Evolutionary conservation across 306 rosid species (phyloP).

Genomic region (Sechiopsis laciniata): DNA sequence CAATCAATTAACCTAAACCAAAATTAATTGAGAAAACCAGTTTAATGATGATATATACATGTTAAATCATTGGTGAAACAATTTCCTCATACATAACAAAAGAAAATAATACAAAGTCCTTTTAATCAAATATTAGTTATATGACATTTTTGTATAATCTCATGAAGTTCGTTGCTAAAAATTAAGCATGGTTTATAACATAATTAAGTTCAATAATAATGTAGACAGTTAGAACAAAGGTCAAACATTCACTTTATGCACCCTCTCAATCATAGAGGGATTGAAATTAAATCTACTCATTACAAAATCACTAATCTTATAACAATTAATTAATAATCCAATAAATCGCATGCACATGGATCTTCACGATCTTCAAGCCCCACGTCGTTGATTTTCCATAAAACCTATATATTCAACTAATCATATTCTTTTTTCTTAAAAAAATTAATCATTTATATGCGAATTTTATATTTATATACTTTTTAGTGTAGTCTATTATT

Average conservation of each 20-base stretch:
- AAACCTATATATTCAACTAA: conserved; percentile 33
- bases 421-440: conserved; percentile 12
- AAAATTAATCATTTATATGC: neutral
- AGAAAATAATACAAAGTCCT: neutral
- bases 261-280: no score
- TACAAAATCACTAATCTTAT: neutral
- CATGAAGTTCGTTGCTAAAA: no score
- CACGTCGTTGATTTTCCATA: conserved; percentile 35
- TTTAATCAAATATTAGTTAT: no score
- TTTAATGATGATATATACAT: neutral
- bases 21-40: neutral
- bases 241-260: no score
- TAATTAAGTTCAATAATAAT: no score
- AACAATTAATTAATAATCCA: neutral
- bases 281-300: no score
- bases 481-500: neutral
- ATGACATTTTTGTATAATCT: no score
- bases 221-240: no score
- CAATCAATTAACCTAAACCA: neutral
- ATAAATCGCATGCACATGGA: conserved; percentile 47
- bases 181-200: no score
- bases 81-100: neutral
- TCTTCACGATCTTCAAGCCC: conserved; percentile 48
- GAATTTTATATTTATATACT: conserved; percentile 14
- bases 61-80: neutral